These are phyloP conservation scores for Apiospora hydei DNA, from an alignment of 2,329 filamentous ascomycete species.

Conservation along the genomic window DNA sequence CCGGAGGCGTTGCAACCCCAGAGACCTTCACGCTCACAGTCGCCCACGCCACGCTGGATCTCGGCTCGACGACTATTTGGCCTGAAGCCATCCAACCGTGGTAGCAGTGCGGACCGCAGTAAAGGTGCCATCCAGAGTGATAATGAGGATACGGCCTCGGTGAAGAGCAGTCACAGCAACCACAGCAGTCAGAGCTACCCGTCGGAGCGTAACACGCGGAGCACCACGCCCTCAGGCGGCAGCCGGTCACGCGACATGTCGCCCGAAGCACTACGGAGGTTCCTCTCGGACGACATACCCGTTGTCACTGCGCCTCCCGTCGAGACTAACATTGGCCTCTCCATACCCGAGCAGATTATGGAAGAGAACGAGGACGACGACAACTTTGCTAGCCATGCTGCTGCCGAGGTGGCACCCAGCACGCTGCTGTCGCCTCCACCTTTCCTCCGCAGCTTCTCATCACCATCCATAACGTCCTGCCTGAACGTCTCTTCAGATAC, in stretches of 20 bases:
- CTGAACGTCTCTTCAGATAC: constrained; percentile 33
- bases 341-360: constrained; percentile 54
- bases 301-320: constrained; percentile 40
- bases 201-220: constrained; percentile 32
- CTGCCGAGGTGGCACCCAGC: constrained; percentile 53
- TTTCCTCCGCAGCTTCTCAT: constrained; percentile 48
- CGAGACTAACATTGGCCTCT: constrained; percentile 44
- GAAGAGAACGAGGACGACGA: constrained; percentile 66
- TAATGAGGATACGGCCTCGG: constrained; percentile 28
- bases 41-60: constrained; percentile 56
- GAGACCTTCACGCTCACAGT: constrained; percentile 54
- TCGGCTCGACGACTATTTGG: constrained; percentile 61
- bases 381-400: constrained; percentile 65
- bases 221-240: constrained; percentile 48
- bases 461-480: constrained; percentile 32
- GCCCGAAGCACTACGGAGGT: constrained; percentile 61
- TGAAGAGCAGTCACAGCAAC: constrained; percentile 32
- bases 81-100: constrained; percentile 47
- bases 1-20: constrained; percentile 36
- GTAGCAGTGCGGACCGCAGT: constrained; percentile 41
- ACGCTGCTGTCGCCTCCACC: constrained; percentile 63
- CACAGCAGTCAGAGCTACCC: constrained; percentile 35
- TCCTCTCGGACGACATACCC: constrained; percentile 56
- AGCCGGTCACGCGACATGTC: constrained; percentile 60
- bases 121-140: constrained; percentile 37